These are phyloP conservation scores for Macadamia tetraphylla DNA, from an alignment of 164 flowering plant species.

Conservation along the genomic window DNA sequence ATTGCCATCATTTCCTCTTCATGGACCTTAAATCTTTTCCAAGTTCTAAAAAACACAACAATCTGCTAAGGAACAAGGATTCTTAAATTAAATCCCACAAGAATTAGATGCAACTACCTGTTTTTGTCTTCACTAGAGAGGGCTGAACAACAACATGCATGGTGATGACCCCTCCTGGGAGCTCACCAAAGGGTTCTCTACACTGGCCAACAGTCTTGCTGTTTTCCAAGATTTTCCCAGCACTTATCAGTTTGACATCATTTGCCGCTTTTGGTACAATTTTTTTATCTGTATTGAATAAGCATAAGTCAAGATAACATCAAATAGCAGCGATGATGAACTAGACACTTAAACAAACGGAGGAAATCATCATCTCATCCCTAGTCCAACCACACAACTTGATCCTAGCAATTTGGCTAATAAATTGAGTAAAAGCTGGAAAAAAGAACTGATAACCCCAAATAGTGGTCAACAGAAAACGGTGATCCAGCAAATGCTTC, in stretches of 20 bases:
- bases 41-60: too few relatives aligned
- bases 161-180: conserved; percentile 35
- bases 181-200: conserved; percentile 36
- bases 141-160: conserved; percentile 56
- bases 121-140: conserved; percentile 28
- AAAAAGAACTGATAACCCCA: too few relatives aligned
- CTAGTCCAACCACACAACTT: too few relatives aligned
- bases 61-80: too few relatives aligned
- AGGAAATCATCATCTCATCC: too few relatives aligned
- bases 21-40: too few relatives aligned
- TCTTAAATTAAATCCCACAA: too few relatives aligned
- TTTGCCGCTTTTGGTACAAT: conserved; percentile 33
- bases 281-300: conserved; percentile 28
- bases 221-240: conserved; percentile 45
- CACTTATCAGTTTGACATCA: conserved; percentile 41
- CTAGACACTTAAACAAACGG: not conserved
- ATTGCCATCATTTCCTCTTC: too few relatives aligned
- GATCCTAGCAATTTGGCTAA: too few relatives aligned
- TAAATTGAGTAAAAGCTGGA: too few relatives aligned
- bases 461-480: too few relatives aligned
- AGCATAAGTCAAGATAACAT: conserved; percentile 4
- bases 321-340: not conserved
- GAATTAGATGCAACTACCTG: conserved; percentile 18
- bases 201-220: conserved; percentile 40
- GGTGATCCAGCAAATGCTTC: too few relatives aligned